phyloP scores from a whole-genome alignment of 2,329 filamentous ascomycete genomes.

The Nemania serpens region DNA sequence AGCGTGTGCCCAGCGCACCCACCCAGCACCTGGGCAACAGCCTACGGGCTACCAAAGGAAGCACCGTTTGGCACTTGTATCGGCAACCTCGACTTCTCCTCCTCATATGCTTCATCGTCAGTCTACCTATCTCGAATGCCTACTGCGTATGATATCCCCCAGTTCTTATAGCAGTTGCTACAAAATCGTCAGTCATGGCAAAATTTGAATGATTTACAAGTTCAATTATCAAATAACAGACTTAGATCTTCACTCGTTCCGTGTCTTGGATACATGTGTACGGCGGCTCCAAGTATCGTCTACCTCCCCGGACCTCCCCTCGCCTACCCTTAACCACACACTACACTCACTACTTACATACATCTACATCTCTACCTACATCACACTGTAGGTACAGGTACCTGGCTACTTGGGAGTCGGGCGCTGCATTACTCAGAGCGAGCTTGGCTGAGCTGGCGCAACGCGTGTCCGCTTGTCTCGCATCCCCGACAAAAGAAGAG shows the following conservation, averaged over 20 bases:
- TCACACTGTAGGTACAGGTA: no score
- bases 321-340: background rate
- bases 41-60: background rate
- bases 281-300: constrained; percentile 2
- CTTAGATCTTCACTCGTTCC: background rate
- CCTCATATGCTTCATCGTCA: background rate
- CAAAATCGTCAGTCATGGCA: background rate
- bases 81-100: constrained; percentile 9
- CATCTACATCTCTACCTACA: background rate
- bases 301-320: constrained; percentile 8
- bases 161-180: background rate
- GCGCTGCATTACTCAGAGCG: constrained; percentile 12
- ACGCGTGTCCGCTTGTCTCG: constrained; percentile 23
- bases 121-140: background rate
- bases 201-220: background rate
- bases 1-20: background rate
- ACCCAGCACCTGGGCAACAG: background rate
- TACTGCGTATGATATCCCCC: background rate
- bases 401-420: background rate
- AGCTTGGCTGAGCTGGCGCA: constrained; percentile 26
- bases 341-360: background rate
- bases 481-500: constrained; percentile 18
- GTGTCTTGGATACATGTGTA: constrained; percentile 2
- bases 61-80: no score
- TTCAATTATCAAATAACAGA: background rate